Evolutionary conservation across 805 yeast species (phyloP).

Genomic region (Brettanomyces bruxellensis): DNA sequence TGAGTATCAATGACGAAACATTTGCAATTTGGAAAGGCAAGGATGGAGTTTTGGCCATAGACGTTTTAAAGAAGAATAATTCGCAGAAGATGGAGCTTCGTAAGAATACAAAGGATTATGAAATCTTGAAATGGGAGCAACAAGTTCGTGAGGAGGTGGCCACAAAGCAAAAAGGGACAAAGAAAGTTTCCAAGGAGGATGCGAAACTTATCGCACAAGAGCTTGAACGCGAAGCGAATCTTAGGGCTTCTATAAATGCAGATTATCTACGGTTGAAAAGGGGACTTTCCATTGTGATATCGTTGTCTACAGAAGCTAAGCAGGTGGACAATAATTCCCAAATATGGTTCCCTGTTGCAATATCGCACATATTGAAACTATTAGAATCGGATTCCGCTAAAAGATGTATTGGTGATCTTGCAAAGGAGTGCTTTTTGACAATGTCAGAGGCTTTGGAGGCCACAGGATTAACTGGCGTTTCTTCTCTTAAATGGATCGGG

Average conservation of each 20-base stretch:
- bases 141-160: slow-evolving; percentile 68
- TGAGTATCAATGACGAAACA: slow-evolving; percentile 40
- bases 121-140: slow-evolving; percentile 85
- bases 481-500: slow-evolving; percentile 47
- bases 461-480: slow-evolving; percentile 39
- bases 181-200: slow-evolving; percentile 72
- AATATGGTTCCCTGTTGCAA: slow-evolving; percentile 67
- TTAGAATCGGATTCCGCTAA: slow-evolving; percentile 26
- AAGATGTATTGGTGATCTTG: slow-evolving; percentile 27
- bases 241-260: slow-evolving; percentile 38
- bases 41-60: slow-evolving; percentile 63
- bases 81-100: slow-evolving; percentile 37
- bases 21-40: slow-evolving; percentile 57
- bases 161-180: slow-evolving; percentile 28
- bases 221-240: slow-evolving; percentile 47
- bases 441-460: slow-evolving; percentile 38
- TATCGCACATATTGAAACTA: slow-evolving; percentile 38
- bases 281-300: slow-evolving; percentile 42
- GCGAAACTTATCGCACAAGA: slow-evolving; percentile 54
- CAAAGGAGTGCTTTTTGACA: slow-evolving; percentile 41
- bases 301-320: slow-evolving; percentile 41
- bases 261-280: slow-evolving; percentile 33
- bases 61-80: slow-evolving; percentile 40
- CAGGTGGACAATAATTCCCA: slow-evolving; percentile 55
- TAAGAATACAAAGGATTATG: slow-evolving; percentile 78